Base-by-base conservation (phyloP, 345 rosid genomes). In the Rhodomyrtus tomentosa region DNA sequence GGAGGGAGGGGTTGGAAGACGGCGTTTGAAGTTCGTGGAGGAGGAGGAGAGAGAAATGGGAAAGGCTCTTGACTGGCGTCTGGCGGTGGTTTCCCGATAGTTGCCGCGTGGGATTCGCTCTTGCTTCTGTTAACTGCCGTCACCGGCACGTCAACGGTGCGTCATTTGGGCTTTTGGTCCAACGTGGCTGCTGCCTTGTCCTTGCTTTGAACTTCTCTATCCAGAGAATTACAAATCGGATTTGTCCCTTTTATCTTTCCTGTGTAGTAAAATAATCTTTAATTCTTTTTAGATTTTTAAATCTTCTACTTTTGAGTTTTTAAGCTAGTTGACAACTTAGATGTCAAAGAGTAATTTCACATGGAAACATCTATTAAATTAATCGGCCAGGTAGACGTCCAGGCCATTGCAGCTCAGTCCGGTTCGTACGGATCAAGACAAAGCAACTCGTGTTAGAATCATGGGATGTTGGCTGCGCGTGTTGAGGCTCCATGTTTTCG, bases 101-200 rank as follows among this genome's bases (percentile, higher is more conserved):
- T 62, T 32, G 42, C 76, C 76, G 76, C 76, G 76, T 16, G 10
- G 42, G 76, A 5, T 40, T 5, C 5, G 42, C n/a, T n/a, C n/a
- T 32, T 16, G 76, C 36, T 5, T 4, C 24, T 10, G 12, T 68
- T 68, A 68, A 32, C 76, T 68, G 42, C 24, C 76, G 7, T 68
- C 10, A 68, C 76, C 76, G 45, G 76, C 76, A 68, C 76, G 76
- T 68, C 76, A 68, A 68, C 76, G 76, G 76, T 18, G 76, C 76
- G 76, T 32, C 55, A 7, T 32, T 29, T 29, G 1, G 3, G 24
- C 6, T 12, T 1, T 38, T 0, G 45, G 45, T 68, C 76, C 76
- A 0, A 68, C 0, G 0, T 8, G 42, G 0, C 76, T 0, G 5
- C 50, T 49, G 52, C 52, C 52, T 14, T 9, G 73, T 2, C 76